Percentiles rank a stretch among this genome's conserved stretches.
phyloP scores from a whole-genome alignment of 208 protist species.

The Acanthamoeba royreba region DNA sequence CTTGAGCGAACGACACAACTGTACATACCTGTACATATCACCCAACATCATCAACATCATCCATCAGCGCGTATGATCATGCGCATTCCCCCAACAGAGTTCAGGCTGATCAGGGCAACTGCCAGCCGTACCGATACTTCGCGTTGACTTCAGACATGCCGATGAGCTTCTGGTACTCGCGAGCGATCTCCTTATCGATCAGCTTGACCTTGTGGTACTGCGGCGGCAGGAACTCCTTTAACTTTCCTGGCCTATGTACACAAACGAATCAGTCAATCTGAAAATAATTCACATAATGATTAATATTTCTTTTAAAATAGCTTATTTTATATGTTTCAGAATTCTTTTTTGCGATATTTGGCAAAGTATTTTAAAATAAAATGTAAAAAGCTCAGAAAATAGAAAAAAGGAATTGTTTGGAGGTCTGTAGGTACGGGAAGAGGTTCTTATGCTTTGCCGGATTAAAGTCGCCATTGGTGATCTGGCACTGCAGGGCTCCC shows the following conservation, averaged over 20 bases:
- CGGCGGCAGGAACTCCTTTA: slow-evolving; percentile 71
- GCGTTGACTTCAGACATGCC: slow-evolving; percentile 73
- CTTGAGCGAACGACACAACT: slow-evolving; percentile 78
- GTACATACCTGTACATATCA: slow-evolving; percentile 61
- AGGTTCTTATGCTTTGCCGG: slow-evolving; percentile 65
- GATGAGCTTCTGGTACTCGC: slow-evolving; percentile 75
- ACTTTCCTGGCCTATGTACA: slow-evolving; percentile 8
- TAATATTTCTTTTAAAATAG: too few species aligned
- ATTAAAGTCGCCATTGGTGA: slow-evolving; percentile 69
- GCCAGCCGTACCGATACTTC: slow-evolving; percentile 72
- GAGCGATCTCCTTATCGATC: slow-evolving; percentile 74
- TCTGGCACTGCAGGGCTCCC: slow-evolving; percentile 74
- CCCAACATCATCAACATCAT: not conserved
- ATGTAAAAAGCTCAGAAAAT: too few species aligned
- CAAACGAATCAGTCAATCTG: not conserved
- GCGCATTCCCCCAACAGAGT: slow-evolving; percentile 76
- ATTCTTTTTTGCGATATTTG: too few species aligned
- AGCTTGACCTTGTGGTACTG: slow-evolving; percentile 69
- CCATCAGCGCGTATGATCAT: slow-evolving; percentile 53
- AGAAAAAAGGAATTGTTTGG: not conserved
- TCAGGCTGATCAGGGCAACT: slow-evolving; percentile 72
- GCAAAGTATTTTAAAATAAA: too few species aligned
- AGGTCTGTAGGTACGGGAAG: not conserved
- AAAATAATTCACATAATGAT: not conserved
- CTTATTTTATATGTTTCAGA: too few species aligned